These are phyloP conservation scores for Meredithiella fracta DNA, from an alignment of 2,329 filamentous ascomycete species.

Conservation along the genomic window DNA sequence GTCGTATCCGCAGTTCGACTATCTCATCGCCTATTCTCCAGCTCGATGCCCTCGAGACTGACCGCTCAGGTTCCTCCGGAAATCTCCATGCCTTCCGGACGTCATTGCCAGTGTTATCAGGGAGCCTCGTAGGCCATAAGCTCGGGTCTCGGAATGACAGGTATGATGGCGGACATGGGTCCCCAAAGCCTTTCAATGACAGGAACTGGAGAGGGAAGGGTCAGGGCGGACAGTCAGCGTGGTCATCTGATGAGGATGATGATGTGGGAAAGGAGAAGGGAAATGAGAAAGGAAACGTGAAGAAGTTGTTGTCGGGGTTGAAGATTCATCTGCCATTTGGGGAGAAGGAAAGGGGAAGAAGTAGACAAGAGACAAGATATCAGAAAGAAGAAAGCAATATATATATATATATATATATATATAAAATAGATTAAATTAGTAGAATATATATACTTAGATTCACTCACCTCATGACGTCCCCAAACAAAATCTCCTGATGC, in stretches of 20 bases:
- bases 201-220: neutral
- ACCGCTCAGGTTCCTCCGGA: too few relatives aligned
- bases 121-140: too few relatives aligned
- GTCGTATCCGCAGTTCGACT: neutral
- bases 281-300: neutral
- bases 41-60: too few relatives aligned
- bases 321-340: neutral
- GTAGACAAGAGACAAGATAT: neutral
- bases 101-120: too few relatives aligned
- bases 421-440: too few relatives aligned
- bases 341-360: neutral
- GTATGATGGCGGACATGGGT: too few relatives aligned
- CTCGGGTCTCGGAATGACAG: neutral
- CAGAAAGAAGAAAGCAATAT: neutral
- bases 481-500: slow-evolving; percentile 62
- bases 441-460: neutral
- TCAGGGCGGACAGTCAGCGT: neutral
- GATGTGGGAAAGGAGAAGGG: neutral
- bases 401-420: neutral
- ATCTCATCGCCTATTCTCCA: neutral
- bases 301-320: neutral
- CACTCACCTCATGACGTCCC: slow-evolving; percentile 28
- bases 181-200: neutral
- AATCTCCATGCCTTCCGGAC: too few relatives aligned
- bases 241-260: neutral